Evolutionary conservation across 805 yeast species (phyloP), one percentile per base, ranked within the genome.

Genomic region (Lachancea dasiensis): DNA sequence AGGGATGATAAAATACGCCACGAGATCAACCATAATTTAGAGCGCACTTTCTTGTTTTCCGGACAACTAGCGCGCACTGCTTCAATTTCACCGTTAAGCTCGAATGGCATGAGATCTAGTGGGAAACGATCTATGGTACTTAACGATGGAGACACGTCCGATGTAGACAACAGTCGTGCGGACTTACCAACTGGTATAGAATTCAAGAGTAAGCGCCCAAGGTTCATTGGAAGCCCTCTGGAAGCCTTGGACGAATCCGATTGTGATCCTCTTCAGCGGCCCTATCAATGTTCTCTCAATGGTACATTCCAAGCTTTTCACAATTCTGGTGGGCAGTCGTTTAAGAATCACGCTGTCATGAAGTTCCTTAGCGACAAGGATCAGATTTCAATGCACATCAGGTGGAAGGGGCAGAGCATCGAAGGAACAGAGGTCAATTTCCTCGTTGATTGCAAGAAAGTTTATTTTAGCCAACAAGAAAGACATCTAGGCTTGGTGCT

Each of bases 1-100:
- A 49, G 36, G 25, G 52, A 47, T 38, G 45, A 44, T 4, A 43
- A 39, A 34, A 41, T 50, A 7, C 44, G 48, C 3, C 42, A 51
- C 4, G 40, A 50, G 21, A 26, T 46, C 10, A 50, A 44, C 27
- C 38, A 40, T 18, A 13, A 28, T 9, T 30, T 47, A 1, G 46
- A 45, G 13, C 40, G 30, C 24, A 46, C 44, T 25, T 51, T 47
- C 11, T n/a, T 27, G 16, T 21, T 16, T 31, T 7, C 35, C 35
- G 14, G 27, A 31, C 4, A 5, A 22, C 10, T 10, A 22, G 10
- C 24, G 7, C 10, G 7, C 10, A 7, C 24, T 10, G 10, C 24
- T 8, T 7, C 7, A 10, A 22, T 22, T 7, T 10, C 24, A 22
- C 10, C 24, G 10, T 22, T 10, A 10, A 7, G 7, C 10, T 8